phyloP scores from a whole-genome alignment of 2,329 filamentous ascomycete species.

The Taxawa tesnikishii region DNA sequence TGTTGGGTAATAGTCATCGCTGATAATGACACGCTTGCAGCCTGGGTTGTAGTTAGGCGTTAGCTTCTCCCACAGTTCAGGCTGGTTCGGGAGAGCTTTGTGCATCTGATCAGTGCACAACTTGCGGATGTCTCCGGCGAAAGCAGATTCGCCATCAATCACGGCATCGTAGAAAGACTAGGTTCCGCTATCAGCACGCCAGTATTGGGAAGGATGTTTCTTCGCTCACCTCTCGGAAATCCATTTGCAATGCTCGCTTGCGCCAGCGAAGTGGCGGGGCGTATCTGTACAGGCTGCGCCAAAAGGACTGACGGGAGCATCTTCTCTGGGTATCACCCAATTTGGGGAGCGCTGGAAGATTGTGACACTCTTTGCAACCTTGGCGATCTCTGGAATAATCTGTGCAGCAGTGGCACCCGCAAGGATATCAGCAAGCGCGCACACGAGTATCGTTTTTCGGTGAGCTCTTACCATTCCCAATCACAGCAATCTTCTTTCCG shows the following conservation, averaged over 20 bases:
- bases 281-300: constrained; percentile 34
- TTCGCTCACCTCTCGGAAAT: no score
- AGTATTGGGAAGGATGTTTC: no score
- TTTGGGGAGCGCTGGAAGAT: constrained; percentile 48
- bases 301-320: constrained; percentile 32
- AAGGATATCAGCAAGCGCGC: not conserved
- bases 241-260: constrained; percentile 39
- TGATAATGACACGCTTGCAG: constrained; percentile 43
- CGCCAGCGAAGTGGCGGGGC: constrained; percentile 38
- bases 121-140: constrained; percentile 28
- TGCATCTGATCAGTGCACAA: constrained; percentile 28
- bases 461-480: constrained; percentile 40
- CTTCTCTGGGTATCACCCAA: constrained; percentile 44
- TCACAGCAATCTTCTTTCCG: constrained; percentile 44
- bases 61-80: constrained; percentile 40
- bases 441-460: constrained; percentile 1
- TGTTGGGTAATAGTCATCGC: constrained; percentile 44
- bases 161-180: constrained; percentile 36
- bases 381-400: constrained; percentile 45
- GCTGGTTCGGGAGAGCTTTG: constrained; percentile 32
- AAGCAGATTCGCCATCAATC: constrained; percentile 25
- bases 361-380: constrained; percentile 35
- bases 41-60: constrained; percentile 42
- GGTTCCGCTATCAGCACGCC: no score
- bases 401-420: constrained; percentile 45